Evolutionary conservation across 495 filamentous ascomycete species (phyloP), one percentile per base, ranked within the genome.

Genomic region (Neurospora sp.): DNA sequence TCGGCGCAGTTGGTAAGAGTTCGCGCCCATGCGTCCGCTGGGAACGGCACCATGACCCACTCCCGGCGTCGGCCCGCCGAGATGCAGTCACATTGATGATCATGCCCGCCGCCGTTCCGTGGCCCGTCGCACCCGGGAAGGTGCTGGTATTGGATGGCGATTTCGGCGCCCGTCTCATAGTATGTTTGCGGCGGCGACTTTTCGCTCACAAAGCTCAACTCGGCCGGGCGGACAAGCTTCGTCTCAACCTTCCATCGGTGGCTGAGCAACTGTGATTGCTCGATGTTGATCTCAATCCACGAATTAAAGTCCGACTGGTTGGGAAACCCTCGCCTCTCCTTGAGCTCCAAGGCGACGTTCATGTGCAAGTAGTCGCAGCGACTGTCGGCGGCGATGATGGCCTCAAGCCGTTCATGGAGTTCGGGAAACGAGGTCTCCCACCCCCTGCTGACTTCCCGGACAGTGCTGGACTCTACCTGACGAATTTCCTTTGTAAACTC

Each of bases 301-400:
- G 82, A 83, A 71, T 83, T 84, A 70, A 88, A 80, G 27, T 85
- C 82, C 38, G 85, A 84, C 5, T 82, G 81, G 40, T 80, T 75
- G 9, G 84, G 84, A 73, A 86, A 86, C 42, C 82, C 79, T 31
- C 80, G 77, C 14, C 83, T 81, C 12, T 82, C 80, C 71, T 83
- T 82, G 8, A 87, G 71, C 61, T 86, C 81, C 0, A 88, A 78
- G 8, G 81, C 81, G 12, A 82, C 80, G 44, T 86, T 82, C 75
- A 88, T 83, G 71, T 88, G 85, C 70, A 88, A 76, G n/a, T 87
- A 82, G 70, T 87, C 85, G 73, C 84, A 86, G n/a, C 75, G 77
- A 69, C 80, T 74, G 70, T 84, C 83, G 59, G 78, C 76, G 35
- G 78, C 76, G 6, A 82, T 75, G 39, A 82, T 79, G 39, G 72